Evolutionary conservation across 352 stramenopile species (phyloP), one percentile per base, ranked within the genome.

Genomic region (Plasmopara halstedii): DNA sequence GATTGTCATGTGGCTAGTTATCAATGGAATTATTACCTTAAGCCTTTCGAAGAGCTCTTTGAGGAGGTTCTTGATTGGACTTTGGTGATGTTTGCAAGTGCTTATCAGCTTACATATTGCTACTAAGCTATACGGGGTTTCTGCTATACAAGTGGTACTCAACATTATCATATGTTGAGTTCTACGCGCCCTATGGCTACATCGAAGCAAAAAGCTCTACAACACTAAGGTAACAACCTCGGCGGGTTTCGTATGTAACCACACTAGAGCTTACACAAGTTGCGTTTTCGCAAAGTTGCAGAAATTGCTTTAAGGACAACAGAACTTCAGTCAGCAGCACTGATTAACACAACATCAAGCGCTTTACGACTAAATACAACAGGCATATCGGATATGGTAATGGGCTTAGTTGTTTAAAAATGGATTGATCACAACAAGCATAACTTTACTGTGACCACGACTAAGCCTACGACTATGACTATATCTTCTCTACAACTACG

Each of bases 201-300:
- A 48, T n/a, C n/a, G n/a, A n/a, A n/a, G n/a, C n/a, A 19, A 53
- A 18, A 17, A 31, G 11, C 27, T 46, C 21, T 53, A 46, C 21
- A 46, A 53, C n/a, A 21, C 34, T 4, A 18, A 15, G 5, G 14
- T 38, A 18, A 39, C 35, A 3, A 52, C 45, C 20, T 37, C 25
- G 1, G 3, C 3, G 25, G 25, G 6, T 10, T 5, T 29, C 11
- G 25, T 29, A 2, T 11, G 25, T 10, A 29, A 29, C 25, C 3
- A 29, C 11, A 10, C 3, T 29, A 2, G 3, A 29, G 25, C 25
- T 4, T 29, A 29, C 25, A 29, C 11, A 29, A 29, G 25, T 29
- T 4, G 25, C 25, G 11, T 10, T 29, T 27, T 29, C 1, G 25
- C 25, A 29, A 29, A 10, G 6, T 29, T 10, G 25, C 25, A 29